Base-by-base conservation (phyloP, 768 basidiomycete species). In the Tulasnella sp. region DNA sequence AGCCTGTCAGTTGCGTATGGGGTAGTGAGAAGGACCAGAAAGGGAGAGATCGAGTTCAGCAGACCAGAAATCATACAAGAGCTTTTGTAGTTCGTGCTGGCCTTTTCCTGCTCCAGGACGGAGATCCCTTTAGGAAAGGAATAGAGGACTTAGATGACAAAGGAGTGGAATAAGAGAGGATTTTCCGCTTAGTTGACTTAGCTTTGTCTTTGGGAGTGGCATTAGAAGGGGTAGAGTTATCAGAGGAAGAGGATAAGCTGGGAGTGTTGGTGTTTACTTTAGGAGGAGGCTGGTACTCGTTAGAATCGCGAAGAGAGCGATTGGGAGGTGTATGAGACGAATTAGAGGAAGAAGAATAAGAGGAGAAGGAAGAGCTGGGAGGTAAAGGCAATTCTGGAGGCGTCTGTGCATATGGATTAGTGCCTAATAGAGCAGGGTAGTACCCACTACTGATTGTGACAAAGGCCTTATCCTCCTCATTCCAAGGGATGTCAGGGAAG, bases 401-500 rank as follows among this genome's bases (percentile, higher is more conserved):
- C 5, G 32, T 6, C 6, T 11, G 39, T 5, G 34, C 50, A 53
- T 14, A 35, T 6, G 50, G 17, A 36, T 17, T 17, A 9, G 31
- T 11, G 7, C 4, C 34, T n/a, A n/a, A n/a, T 46, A 17, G 27
- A 43, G 53, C 19, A 3, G 39, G 19, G n/a, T 27, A 15, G 48
- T 37, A 48, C 14, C 43, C 56, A 19, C 56, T 35, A 34, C 42
- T 34, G 32, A 49, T 46, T 9, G 32, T 32, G 17, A 55, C 34
- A 36, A 52, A 52, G 4, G 35, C 27, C 27, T 55, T 31, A 27
- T 55, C 53, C 21, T 43, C 23, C 1, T 41, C 21, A 9, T 7
- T 46, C 42, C 46, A 34, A 49, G 43, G 43, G 6, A 48, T 46
- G 6, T 36, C 29, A 7, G 53, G 53, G 53, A 55, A 55, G 4